Evolutionary conservation across 192 early-diverging fungal species (phyloP).

Genomic region (Radiomyces spectabilis): DNA sequence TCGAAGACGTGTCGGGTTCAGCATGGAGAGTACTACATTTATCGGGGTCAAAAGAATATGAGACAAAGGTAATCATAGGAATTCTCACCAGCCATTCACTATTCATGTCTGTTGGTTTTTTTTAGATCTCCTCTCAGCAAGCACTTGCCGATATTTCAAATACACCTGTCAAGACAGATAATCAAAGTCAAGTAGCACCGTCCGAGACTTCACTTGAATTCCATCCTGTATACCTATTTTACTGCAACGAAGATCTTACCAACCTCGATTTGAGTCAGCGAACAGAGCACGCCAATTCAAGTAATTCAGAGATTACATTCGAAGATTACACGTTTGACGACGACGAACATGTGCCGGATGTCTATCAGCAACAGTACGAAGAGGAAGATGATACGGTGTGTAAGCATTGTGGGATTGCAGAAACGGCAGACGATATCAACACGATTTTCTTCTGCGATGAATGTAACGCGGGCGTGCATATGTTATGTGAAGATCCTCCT

Average conservation of each 20-base stretch:
- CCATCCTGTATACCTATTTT: slow-evolving; percentile 1
- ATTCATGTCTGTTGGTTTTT: background rate
- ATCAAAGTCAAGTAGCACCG: background rate
- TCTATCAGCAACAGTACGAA: background rate
- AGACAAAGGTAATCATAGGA: background rate
- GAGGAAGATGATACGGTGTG: background rate
- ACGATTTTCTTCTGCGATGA: slow-evolving; percentile 9
- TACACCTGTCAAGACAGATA: background rate
- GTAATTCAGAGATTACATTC: too few relatives aligned
- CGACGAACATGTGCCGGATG: background rate
- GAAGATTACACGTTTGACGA: background rate
- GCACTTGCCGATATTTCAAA: background rate
- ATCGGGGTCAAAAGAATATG: too few relatives aligned
- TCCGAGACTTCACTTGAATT: background rate
- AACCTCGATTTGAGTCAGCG: too few relatives aligned
- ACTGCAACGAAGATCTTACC: background rate
- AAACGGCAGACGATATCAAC: background rate
- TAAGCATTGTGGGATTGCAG: slow-evolving; percentile 7
- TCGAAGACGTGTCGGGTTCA: background rate
- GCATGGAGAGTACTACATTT: background rate
- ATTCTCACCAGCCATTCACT: background rate
- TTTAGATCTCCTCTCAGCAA: background rate
- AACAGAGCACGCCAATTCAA: too few relatives aligned
- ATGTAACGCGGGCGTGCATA: slow-evolving; percentile 7
- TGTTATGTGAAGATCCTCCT: slow-evolving; percentile 5